Base-by-base conservation (phyloP, 768 basidiomycete species). In the Hydnum rufescens region DNA sequence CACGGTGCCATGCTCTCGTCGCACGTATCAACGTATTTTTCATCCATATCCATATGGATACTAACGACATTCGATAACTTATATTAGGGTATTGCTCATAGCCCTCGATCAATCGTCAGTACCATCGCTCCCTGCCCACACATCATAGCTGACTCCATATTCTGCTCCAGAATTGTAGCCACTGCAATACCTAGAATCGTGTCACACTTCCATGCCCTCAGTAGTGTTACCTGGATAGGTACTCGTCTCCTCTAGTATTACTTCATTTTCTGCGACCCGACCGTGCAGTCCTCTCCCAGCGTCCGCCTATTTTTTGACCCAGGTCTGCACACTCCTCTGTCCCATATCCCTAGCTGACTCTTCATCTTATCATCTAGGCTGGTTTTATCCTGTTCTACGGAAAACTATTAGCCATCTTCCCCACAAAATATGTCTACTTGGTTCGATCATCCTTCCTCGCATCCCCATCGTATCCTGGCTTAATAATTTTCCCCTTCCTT, bases 401-500 rank as follows among this genome's bases (percentile, higher is more conserved):
- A 5, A 43, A 48, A 48, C 13, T 55, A n/a, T 52, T 55, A 29
- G 29, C 42, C 3, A 39, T 48, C 50, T 58, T 55, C 30, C 57
- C 64, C 3, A 63, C 63, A 6, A 68, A 68, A 54, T 60, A 51
- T 48, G 63, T 64, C n/a, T 62, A 57, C 46, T 39, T 60, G 19
- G 44, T 44, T 26, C 50, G 55, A 3, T 57, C 62, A 22, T 32
- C 55, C 58, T 56, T 71, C 51, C 72, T 73, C 57, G 71, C 8
- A 19, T 8, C 19, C 19, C 8, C 8, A 8, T 39, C n/a, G n/a
- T n/a, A n/a, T n/a, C n/a, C n/a, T n/a, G n/a, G n/a, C n/a, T n/a
- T n/a, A n/a, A n/a, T n/a, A n/a, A n/a, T n/a, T n/a, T n/a, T n/a
- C n/a, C n/a, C n/a, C n/a, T n/a, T n/a, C n/a, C n/a, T n/a, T n/a